These are phyloP conservation scores for Podospora fimiseda DNA, from an alignment of 495 filamentous ascomycete genomes.

Conservation along the genomic window DNA sequence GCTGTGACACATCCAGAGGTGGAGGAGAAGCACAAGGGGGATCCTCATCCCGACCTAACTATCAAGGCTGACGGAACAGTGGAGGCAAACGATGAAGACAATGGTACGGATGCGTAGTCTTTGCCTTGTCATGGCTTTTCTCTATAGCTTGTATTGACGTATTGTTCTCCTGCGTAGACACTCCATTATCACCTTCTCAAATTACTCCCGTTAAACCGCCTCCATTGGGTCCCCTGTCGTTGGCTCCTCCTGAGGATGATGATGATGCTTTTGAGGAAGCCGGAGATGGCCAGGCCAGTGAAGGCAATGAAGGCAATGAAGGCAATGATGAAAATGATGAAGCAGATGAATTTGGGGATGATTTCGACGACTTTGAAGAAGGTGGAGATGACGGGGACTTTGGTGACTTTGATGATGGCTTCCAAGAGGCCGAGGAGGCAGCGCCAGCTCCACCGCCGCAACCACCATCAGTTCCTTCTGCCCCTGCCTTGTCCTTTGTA, in stretches of 20 bases:
- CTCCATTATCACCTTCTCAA: conserved; percentile 32
- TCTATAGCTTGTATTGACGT: conserved; percentile 29
- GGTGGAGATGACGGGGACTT: conserved; percentile 70
- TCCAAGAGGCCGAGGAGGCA: conserved; percentile 55
- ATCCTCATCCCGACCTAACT: conserved; percentile 43
- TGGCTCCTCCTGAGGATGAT: neutral
- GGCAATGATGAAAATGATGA: conserved; percentile 32
- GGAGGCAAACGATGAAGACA: conserved; percentile 19
- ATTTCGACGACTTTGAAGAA: conserved; percentile 96
- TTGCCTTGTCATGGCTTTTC: conserved; percentile 12
- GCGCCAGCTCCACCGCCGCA: conserved; percentile 34
- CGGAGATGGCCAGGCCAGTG: neutral
- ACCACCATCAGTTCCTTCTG: conserved; percentile 23
- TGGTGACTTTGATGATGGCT: conserved; percentile 67
- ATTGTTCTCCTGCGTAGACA: conserved; percentile 31
- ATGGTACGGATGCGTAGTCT: conserved; percentile 36
- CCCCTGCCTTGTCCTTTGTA: conserved; percentile 42
- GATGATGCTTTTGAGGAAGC: conserved; percentile 2
- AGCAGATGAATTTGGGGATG: conserved; percentile 65
- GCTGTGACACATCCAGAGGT: conserved; percentile 34
- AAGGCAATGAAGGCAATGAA: neutral
- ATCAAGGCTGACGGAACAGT: conserved; percentile 37
- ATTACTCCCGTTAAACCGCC: conserved; percentile 20
- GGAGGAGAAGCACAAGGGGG: conserved; percentile 35
- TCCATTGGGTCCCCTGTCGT: conserved; percentile 34